A percentile compares a stretch with the other conserved stretches of the same genome.
Evolutionary conservation across 2,329 filamentous ascomycete genomes (phyloP).

Genomic region (Epichloe typhina): DNA sequence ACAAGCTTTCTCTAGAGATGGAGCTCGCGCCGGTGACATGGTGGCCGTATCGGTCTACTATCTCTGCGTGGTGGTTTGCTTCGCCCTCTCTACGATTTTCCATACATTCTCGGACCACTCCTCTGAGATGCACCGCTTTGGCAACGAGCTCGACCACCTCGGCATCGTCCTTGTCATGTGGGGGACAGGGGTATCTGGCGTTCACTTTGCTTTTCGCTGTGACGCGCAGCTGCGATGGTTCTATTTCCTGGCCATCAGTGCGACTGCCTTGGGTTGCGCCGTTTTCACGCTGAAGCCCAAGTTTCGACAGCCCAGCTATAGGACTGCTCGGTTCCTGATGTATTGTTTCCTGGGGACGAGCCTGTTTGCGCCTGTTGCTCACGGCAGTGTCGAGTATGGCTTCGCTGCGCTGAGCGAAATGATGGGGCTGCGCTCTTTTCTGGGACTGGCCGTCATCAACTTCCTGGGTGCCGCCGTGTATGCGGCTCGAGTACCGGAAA

Average conservation of each 20-base stretch:
- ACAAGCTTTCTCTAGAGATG: slow-evolving; percentile 4
- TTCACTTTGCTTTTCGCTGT: slow-evolving; percentile 16
- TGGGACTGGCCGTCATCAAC: slow-evolving; percentile 16
- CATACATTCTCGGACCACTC: slow-evolving; percentile 18
- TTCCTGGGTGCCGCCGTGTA: slow-evolving; percentile 12
- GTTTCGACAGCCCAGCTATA: slow-evolving; percentile 14
- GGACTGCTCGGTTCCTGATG: slow-evolving; percentile 13
- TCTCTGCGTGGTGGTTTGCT: slow-evolving; percentile 14
- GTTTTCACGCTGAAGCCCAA: slow-evolving; percentile 14
- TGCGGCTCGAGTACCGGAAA: slow-evolving; percentile 13
- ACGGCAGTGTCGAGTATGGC: slow-evolving; percentile 11
- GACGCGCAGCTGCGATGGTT: slow-evolving; percentile 6
- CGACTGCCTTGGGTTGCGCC: slow-evolving; percentile 13
- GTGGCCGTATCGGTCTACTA: slow-evolving; percentile 12
- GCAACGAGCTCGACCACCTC: slow-evolving; percentile 18
- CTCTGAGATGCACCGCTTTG: slow-evolving; percentile 13
- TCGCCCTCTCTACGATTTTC: slow-evolving; percentile 9
- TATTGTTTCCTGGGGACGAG: slow-evolving; percentile 13
- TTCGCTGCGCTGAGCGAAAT: slow-evolving; percentile 8
- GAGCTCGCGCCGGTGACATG: neutral
- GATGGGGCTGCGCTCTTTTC: slow-evolving; percentile 14
- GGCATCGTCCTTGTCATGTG: slow-evolving; percentile 12
- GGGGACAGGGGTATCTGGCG: slow-evolving; percentile 12
- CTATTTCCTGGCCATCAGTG: slow-evolving; percentile 11
- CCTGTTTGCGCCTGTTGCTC: slow-evolving; percentile 13